These are phyloP conservation scores for Dactylellina haptotyla DNA, from an alignment of 2,329 filamentous ascomycete genomes.

Conservation along the genomic window DNA sequence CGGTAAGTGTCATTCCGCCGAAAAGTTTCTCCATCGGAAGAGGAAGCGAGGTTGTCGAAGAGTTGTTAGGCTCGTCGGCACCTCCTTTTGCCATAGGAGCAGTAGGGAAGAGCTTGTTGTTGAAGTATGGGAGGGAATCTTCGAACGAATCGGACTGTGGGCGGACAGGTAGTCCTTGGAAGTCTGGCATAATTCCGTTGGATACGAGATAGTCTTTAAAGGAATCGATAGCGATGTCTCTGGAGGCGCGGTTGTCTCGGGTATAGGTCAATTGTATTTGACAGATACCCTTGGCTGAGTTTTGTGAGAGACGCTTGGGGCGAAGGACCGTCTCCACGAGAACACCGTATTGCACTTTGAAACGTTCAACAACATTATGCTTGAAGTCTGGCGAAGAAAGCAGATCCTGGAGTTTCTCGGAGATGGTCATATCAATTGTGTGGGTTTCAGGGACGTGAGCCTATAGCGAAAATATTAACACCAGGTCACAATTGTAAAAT, in stretches of 20 bases:
- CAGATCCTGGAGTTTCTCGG: slow-evolving; percentile 79
- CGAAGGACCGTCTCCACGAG: slow-evolving; percentile 79
- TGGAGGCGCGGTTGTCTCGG: slow-evolving; percentile 92
- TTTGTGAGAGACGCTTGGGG: slow-evolving; percentile 68
- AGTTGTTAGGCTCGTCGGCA: slow-evolving; percentile 53
- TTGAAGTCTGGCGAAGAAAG: slow-evolving; percentile 83
- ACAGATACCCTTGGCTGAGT: slow-evolving; percentile 55
- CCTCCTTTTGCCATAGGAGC: slow-evolving; percentile 76
- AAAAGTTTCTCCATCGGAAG: slow-evolving; percentile 55
- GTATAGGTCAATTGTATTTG: slow-evolving; percentile 83
- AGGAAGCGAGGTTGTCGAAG: slow-evolving; percentile 44
- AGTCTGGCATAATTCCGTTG: slow-evolving; percentile 84
- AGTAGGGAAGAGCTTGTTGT: slow-evolving; percentile 94
- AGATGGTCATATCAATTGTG: slow-evolving; percentile 83
- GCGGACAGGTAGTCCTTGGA: slow-evolving; percentile 95
- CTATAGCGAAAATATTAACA: slow-evolving; percentile 63
- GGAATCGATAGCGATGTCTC: slow-evolving; percentile 96
- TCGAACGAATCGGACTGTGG: slow-evolving; percentile 99
- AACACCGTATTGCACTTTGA: slow-evolving; percentile 92
- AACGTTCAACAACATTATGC: slow-evolving; percentile 80
- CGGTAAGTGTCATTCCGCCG: slow-evolving; percentile 46
- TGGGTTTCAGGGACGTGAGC: slow-evolving; percentile 98
- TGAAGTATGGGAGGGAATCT: slow-evolving; percentile 94
- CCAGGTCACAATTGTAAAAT: not conserved
- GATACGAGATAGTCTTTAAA: slow-evolving; percentile 85